These are phyloP conservation scores for Eragrostis nindensis DNA, from an alignment of 176 grass and related monocot species.

Conservation along the genomic window DNA sequence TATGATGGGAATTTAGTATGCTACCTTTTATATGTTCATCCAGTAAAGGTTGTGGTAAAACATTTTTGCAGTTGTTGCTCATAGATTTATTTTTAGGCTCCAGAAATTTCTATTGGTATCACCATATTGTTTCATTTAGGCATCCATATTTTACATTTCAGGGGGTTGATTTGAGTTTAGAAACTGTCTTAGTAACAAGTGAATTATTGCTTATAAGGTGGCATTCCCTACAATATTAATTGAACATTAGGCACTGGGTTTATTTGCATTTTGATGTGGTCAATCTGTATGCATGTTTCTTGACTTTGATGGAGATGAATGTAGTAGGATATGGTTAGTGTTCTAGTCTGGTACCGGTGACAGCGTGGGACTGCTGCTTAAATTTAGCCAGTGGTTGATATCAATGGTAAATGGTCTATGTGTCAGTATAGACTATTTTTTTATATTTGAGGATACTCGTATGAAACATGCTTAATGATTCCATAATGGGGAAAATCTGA, in stretches of 20 bases:
- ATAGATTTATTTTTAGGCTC: too few species aligned
- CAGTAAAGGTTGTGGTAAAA: not conserved
- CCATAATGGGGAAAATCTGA: not conserved
- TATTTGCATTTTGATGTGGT: not conserved
- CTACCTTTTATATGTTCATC: not conserved
- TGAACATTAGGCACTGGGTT: not conserved
- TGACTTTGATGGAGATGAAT: not conserved
- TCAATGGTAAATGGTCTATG: not conserved
- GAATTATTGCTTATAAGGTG: not conserved
- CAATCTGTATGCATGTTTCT: not conserved
- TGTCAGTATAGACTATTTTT: not conserved
- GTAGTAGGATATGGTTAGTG: not conserved
- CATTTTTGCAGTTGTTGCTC: not conserved
- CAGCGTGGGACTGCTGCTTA: not conserved
- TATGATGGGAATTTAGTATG: constrained; percentile 1
- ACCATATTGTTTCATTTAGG: not conserved
- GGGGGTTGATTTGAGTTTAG: not conserved
- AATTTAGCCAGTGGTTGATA: not conserved
- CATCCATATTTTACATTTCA: not conserved
- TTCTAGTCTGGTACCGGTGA: not conserved
- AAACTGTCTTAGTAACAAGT: not conserved
- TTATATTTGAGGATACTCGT: constrained; percentile 33
- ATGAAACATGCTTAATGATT: not conserved
- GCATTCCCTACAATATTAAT: not conserved
- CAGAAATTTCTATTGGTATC: not conserved